Evolutionary conservation across 2,329 filamentous ascomycete genomes (phyloP).

Genomic region (Penicillium sp.): DNA sequence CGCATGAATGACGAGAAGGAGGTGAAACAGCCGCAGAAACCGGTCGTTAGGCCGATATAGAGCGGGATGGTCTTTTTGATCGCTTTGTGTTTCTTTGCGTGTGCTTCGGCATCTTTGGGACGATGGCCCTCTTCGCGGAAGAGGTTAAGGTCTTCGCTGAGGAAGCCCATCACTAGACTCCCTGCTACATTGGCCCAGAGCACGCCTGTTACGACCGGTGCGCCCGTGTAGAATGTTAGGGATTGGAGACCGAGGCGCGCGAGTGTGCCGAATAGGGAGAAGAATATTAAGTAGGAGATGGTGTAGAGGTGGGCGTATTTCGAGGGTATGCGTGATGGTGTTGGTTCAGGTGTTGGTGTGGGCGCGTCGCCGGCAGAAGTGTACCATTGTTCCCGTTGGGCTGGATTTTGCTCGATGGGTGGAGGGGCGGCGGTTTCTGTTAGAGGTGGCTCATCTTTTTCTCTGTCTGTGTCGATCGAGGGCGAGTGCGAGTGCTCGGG

Average conservation of each 20-base stretch:
- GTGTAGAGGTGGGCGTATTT: conserved; percentile 59
- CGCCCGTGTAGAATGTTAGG: conserved; percentile 71
- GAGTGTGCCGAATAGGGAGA: conserved; percentile 77
- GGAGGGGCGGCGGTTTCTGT: conserved; percentile 34
- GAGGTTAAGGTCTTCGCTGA: conserved; percentile 69
- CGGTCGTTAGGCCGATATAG: conserved; percentile 79
- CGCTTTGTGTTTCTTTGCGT: conserved; percentile 52
- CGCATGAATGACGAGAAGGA: conserved; percentile 83
- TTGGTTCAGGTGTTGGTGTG: conserved; percentile 1
- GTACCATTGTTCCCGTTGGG: conserved; percentile 36
- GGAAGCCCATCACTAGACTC: conserved; percentile 76
- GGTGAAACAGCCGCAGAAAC: conserved; percentile 84
- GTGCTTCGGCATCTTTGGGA: conserved; percentile 32
- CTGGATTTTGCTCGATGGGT: conserved; percentile 42
- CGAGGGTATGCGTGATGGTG: conserved; percentile 39
- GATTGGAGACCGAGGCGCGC: conserved; percentile 74
- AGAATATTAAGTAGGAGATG: conserved; percentile 76
- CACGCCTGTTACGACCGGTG: conserved; percentile 67
- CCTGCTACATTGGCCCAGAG: conserved; percentile 87
- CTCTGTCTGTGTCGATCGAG: neutral
- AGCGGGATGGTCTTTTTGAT: conserved; percentile 81
- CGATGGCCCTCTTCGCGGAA: conserved; percentile 60
- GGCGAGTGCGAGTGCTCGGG: no score
- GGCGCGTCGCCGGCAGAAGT: conserved; percentile 24
- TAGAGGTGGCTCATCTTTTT: conserved; percentile 16